Evolutionary conservation across 495 filamentous ascomycete genomes (phyloP).

Genomic region (Aspergillus indologenus): DNA sequence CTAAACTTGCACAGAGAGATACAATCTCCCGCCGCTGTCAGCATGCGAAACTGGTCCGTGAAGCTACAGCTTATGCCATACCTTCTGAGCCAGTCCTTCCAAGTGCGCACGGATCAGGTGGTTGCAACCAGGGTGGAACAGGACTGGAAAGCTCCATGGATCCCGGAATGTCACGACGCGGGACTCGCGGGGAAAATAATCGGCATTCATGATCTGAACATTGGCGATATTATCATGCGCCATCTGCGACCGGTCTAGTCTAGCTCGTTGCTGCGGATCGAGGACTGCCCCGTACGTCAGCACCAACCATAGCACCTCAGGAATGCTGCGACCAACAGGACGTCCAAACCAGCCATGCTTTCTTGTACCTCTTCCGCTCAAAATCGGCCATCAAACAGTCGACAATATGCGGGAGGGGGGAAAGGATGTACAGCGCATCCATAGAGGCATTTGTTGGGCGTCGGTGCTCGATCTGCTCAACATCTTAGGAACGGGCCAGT

Average conservation of each 20-base stretch:
- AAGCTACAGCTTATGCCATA: slow-evolving; percentile 27
- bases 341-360: slow-evolving; percentile 79
- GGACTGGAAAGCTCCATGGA: slow-evolving; percentile 87
- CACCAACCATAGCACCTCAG: not conserved
- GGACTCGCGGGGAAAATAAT: slow-evolving; percentile 89
- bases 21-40: slow-evolving; percentile 61
- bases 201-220: slow-evolving; percentile 72
- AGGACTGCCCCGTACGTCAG: slow-evolving; percentile 41
- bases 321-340: slow-evolving; percentile 50
- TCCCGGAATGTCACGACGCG: slow-evolving; percentile 87
- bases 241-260: slow-evolving; percentile 55
- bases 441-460: slow-evolving; percentile 76
- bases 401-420: slow-evolving; percentile 79
- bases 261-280: slow-evolving; percentile 49
- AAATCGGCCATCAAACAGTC: slow-evolving; percentile 93
- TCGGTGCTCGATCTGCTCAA: slow-evolving; percentile 85
- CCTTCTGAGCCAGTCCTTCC: slow-evolving; percentile 81
- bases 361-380: slow-evolving; percentile 73
- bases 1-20: slow-evolving; percentile 75
- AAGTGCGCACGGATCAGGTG: slow-evolving; percentile 76
- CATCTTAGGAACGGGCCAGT: slow-evolving; percentile 54
- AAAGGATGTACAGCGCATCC: slow-evolving; percentile 91
- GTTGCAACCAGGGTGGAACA: slow-evolving; percentile 90
- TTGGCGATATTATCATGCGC: slow-evolving; percentile 70
- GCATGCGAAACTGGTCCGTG: slow-evolving; percentile 6